Base-by-base conservation (phyloP, 768 basidiomycete species). In the Megacollybia marginata region DNA sequence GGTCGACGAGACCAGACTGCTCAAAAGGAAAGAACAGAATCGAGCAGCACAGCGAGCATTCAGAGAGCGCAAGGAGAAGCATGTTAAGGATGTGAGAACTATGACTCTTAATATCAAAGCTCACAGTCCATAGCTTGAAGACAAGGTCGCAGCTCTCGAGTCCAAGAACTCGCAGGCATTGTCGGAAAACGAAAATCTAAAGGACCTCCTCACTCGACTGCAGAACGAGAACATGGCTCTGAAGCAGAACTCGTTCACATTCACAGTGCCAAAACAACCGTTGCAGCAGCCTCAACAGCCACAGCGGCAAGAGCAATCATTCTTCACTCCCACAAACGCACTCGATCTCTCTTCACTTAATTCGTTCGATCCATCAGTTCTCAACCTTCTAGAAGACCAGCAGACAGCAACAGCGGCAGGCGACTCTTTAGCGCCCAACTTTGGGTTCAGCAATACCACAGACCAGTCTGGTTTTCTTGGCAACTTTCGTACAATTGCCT, bases 21-120 rank as follows among this genome's bases (percentile, higher is more conserved):
- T 88, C 55, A 94, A 95, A 62, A 83, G 95, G 54, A 98, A 98
- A 69, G 90, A 97, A 58, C 95, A 98, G 69, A 99, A 99, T 59
- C 77, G 95, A 49, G 92, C 93, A 3, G 95, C 95, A 7, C 96
- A 99, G 67, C 83, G 95, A 48, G 95, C 95, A 1, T 99, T 99
- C 73, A 75, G 95, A 49, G 96, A 98, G 66, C 79, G 95, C 53
- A 94, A 97, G 68, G 95, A 99, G 70, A 92, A 90, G 59, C 93
- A 96, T 65, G 91, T 98, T 55, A 92, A 91, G 63, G 93, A 96
- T 63, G 93, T 96, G 91, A 76, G 23, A 28, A 3, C 23, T 6
- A 28, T 2, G 6, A 28, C 6, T 28, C 23, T 28, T 28, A 28
- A 28, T 28, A 15, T 50, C 47, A 40, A 43, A 18, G 35, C 8